These are phyloP conservation scores for Tricholoma flavovirens DNA, from an alignment of 768 basidiomycete species.

Conservation along the genomic window DNA sequence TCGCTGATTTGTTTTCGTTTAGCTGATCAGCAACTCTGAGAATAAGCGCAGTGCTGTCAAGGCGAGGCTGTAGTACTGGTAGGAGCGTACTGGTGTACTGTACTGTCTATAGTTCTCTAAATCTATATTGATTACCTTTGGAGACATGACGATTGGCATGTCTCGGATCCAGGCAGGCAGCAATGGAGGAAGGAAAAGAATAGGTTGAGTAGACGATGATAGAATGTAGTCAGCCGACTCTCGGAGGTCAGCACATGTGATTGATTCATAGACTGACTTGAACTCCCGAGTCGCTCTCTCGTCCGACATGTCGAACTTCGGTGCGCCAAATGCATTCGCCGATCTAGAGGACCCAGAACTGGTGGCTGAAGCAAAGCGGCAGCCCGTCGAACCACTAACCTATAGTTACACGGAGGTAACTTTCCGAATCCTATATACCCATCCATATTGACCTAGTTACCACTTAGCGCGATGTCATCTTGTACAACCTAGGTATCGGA, in stretches of 20 bases:
- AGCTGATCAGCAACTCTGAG: constrained; percentile 47
- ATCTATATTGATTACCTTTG: no score
- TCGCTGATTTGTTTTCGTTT: background rate
- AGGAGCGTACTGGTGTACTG: background rate
- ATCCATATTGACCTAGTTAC: background rate
- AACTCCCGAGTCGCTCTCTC: no score
- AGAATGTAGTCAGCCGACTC: no score
- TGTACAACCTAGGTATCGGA: constrained; percentile 94
- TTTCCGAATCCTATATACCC: background rate
- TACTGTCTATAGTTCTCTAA: no score
- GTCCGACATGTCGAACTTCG: constrained; percentile 32
- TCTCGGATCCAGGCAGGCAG: no score
- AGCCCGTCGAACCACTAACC: constrained; percentile 43
- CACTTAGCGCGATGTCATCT: constrained; percentile 77
- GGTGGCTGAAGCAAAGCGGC: constrained; percentile 77
- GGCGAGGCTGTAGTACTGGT: constrained; percentile 45
- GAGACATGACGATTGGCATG: no score
- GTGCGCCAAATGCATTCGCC: constrained; percentile 44
- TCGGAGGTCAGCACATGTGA: no score
- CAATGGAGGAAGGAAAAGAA: no score
- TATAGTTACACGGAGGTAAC: constrained; percentile 73
- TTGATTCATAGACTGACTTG: no score
- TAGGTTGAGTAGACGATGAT: no score
- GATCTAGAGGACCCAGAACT: constrained; percentile 81
- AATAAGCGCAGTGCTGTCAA: constrained; percentile 41